A percentile compares a stretch with the other conserved stretches of the same genome.
phyloP scores from a whole-genome alignment of 805 yeast genomes.

The Suhomyces sp. region DNA sequence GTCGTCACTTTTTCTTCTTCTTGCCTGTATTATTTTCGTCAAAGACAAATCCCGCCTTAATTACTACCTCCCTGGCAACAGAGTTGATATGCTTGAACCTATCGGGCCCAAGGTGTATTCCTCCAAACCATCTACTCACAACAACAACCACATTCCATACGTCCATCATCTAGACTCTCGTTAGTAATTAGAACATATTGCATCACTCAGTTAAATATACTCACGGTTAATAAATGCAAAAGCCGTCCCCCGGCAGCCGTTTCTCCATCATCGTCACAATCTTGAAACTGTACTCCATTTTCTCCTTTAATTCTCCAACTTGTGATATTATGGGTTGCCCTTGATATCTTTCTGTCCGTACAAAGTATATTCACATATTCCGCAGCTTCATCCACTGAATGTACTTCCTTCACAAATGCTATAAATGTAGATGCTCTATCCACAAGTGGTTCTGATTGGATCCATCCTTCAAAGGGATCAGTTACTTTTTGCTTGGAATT shows the following conservation, averaged over 20 bases:
- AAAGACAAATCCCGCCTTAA: slow-evolving; percentile 54
- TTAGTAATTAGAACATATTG: slow-evolving; percentile 9
- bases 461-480: slow-evolving; percentile 73
- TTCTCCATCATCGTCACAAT: slow-evolving; percentile 97
- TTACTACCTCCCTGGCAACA: slow-evolving; percentile 80
- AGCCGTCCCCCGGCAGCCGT: slow-evolving; percentile 91
- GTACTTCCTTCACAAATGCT: slow-evolving; percentile 66
- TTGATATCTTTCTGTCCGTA: slow-evolving; percentile 63
- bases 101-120: slow-evolving; percentile 88
- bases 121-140: slow-evolving; percentile 93
- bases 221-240: slow-evolving; percentile 68
- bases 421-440: slow-evolving; percentile 87
- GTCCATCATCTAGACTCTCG: slow-evolving; percentile 58
- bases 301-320: slow-evolving; percentile 76
- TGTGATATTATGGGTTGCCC: slow-evolving; percentile 77
- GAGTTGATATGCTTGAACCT: slow-evolving; percentile 91
- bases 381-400: slow-evolving; percentile 67
- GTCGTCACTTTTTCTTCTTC: slow-evolving; percentile 26
- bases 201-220: slow-evolving; percentile 19
- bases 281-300: slow-evolving; percentile 63
- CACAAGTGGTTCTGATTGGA: slow-evolving; percentile 66
- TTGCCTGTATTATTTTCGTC: slow-evolving; percentile 15
- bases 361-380: slow-evolving; percentile 50
- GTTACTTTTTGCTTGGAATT: slow-evolving; percentile 2
- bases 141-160: slow-evolving; percentile 83